Conservation (phyloP, 1,284 basidiomycete species). For the Wallemia hederae region DNA sequence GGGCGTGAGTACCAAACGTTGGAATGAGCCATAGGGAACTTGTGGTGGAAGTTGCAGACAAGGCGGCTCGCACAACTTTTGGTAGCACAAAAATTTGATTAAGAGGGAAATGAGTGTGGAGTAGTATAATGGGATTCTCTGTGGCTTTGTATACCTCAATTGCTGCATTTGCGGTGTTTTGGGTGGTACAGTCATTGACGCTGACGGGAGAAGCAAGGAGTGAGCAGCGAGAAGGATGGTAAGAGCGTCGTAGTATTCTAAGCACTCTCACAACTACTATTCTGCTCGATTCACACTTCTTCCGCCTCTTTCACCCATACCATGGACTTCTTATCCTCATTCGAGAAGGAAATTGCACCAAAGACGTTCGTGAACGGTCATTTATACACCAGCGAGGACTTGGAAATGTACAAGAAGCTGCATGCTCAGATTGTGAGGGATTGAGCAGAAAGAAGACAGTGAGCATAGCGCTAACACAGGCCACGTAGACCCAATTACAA, state of each 20-base stretch:
- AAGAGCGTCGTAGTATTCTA: too few species aligned
- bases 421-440: not conserved
- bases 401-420: not conserved
- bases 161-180: not conserved
- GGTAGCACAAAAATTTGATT: not conserved
- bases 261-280: not conserved
- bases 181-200: too few species aligned
- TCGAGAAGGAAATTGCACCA: not conserved
- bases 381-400: not conserved
- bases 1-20: slow-evolving; percentile 77
- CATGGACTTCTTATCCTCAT: not conserved
- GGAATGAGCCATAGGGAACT: slow-evolving; percentile 53
- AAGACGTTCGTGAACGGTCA: not conserved
- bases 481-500: not conserved
- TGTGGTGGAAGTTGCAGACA: not conserved
- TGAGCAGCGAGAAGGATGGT: too few species aligned
- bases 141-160: not conserved
- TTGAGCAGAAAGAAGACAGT: not conserved
- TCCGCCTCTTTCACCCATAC: not conserved
- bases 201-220: too few species aligned
- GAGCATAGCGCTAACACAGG: not conserved
- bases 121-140: not conserved
- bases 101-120: not conserved
- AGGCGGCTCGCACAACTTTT: not conserved
- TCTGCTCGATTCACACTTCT: too few species aligned